Evolutionary conservation across 2,329 filamentous ascomycete genomes (phyloP).

Genomic region (Zymoseptoria pseudotritici): DNA sequence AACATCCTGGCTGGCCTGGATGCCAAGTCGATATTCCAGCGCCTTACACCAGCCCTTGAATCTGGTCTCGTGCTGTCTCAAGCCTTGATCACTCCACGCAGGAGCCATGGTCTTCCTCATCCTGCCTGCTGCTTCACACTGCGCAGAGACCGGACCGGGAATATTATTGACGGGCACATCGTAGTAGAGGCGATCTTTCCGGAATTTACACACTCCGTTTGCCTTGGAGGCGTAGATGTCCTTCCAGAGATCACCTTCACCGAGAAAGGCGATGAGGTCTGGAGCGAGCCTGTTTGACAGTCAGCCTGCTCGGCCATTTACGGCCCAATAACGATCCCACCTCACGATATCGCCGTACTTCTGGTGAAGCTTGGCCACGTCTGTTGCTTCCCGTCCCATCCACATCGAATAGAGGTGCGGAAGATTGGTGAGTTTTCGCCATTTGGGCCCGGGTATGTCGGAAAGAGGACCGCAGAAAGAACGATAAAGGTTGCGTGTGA

Average conservation of each 20-base stretch:
- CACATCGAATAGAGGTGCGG: constrained; percentile 9
- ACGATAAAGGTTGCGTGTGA: constrained; percentile 26
- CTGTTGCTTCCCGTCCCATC: constrained; percentile 8
- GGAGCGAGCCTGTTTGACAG: constrained; percentile 29
- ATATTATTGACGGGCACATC: constrained; percentile 11
- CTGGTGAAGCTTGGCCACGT: constrained; percentile 23
- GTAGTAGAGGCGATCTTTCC: constrained; percentile 13
- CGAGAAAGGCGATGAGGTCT: constrained; percentile 31
- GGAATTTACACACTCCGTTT: constrained; percentile 3
- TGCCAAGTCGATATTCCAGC: constrained; percentile 14
- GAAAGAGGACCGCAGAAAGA: constrained; percentile 37
- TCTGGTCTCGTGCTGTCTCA: constrained; percentile 22
- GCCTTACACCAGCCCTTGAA: constrained; percentile 18
- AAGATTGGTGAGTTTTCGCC: constrained; percentile 12
- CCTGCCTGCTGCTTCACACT: constrained; percentile 12
- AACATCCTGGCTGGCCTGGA: constrained; percentile 5
- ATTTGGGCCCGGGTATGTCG: constrained; percentile 36
- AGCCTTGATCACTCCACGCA: constrained; percentile 21
- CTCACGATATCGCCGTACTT: constrained; percentile 34
- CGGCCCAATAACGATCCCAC: constrained; percentile 29
- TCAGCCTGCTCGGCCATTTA: constrained; percentile 28
- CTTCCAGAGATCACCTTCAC: constrained; percentile 14
- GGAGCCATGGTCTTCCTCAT: constrained; percentile 38
- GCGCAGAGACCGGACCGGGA: constrained; percentile 10
- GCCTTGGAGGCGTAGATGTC: constrained; percentile 19